phyloP scores from a whole-genome alignment of 352 stramenopile genomes.

The Hyaloperonospora brassicae region DNA sequence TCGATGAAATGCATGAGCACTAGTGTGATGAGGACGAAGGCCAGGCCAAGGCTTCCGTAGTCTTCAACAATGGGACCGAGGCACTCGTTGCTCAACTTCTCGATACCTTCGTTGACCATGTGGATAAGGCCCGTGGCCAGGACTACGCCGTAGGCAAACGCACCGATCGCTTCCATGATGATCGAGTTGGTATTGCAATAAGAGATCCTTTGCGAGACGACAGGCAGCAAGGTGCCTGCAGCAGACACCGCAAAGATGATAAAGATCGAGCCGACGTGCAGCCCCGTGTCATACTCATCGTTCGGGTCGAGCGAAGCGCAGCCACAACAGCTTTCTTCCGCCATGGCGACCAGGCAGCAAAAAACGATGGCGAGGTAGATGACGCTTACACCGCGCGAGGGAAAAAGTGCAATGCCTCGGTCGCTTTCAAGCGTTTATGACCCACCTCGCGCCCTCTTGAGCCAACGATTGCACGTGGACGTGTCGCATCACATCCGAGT shows the following conservation, averaged over 20 bases:
- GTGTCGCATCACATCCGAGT: too few relatives aligned
- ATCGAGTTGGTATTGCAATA: constrained; percentile 30
- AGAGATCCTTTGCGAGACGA: constrained; percentile 35
- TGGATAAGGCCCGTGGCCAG: constrained; percentile 65
- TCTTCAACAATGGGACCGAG: constrained; percentile 39
- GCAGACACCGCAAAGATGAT: constrained; percentile 48
- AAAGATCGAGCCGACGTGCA: constrained; percentile 48
- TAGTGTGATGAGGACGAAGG: constrained; percentile 51
- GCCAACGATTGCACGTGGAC: too few relatives aligned
- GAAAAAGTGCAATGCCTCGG: too few relatives aligned
- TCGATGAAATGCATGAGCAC: constrained; percentile 64
- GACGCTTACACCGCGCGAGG: too few relatives aligned
- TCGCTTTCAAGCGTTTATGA: too few relatives aligned
- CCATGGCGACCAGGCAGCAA: constrained; percentile 12
- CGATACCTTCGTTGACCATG: constrained; percentile 55
- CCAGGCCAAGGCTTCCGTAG: constrained; percentile 47
- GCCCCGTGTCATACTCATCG: constrained; percentile 37
- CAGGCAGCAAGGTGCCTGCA: constrained; percentile 34
- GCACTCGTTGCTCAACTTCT: constrained; percentile 50
- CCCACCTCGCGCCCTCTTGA: too few relatives aligned
- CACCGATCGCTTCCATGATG: constrained; percentile 44
- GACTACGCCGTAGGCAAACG: constrained; percentile 61
- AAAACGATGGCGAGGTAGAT: too few relatives aligned
- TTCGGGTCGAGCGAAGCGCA: constrained; percentile 27
- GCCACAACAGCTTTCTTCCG: constrained; percentile 35